A percentile compares a stretch with the other conserved stretches of the same genome.
phyloP scores from a whole-genome alignment of 768 basidiomycete species.

The Suillus paluster region DNA sequence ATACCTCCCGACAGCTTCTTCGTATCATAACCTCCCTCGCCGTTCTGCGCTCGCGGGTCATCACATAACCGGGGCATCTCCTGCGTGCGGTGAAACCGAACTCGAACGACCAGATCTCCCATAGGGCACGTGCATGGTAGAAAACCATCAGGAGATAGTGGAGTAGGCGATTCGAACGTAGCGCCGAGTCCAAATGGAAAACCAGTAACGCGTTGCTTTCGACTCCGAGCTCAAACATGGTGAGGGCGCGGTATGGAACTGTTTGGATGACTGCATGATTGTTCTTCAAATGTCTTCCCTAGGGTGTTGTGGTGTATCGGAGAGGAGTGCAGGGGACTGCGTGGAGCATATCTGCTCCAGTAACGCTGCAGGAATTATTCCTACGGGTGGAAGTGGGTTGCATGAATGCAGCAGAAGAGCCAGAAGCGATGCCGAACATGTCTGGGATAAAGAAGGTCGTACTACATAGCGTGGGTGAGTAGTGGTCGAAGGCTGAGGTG shows the following conservation, averaged over 20 bases:
- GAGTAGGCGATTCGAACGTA: slow-evolving; percentile 60
- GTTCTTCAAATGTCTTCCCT: slow-evolving; percentile 57
- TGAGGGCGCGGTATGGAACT: slow-evolving; percentile 39
- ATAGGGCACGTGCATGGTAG: slow-evolving; percentile 58
- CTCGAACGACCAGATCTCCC: slow-evolving; percentile 88
- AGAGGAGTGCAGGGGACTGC: slow-evolving; percentile 27
- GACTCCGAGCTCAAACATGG: slow-evolving; percentile 36
- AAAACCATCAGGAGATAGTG: slow-evolving; percentile 46
- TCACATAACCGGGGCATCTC: no score
- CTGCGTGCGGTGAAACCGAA: slow-evolving; percentile 78
- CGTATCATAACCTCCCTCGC: no score
- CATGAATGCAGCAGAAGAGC: slow-evolving; percentile 36
- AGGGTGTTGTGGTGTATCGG: slow-evolving; percentile 31
- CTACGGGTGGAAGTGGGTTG: slow-evolving; percentile 50
- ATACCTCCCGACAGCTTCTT: no score
- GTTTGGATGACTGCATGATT: slow-evolving; percentile 65
- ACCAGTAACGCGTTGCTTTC: slow-evolving; percentile 21
- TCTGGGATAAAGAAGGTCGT: slow-evolving; percentile 77
- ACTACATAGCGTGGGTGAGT: slow-evolving; percentile 52
- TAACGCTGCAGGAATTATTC: slow-evolving; percentile 80
- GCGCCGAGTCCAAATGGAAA: slow-evolving; percentile 69
- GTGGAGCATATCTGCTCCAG: slow-evolving; percentile 65
- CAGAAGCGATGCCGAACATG: slow-evolving; percentile 33
- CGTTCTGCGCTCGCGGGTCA: no score
- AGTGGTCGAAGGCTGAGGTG: slow-evolving; percentile 17